Evolutionary conservation across 208 protist species (phyloP), one percentile per base, ranked within the genome.

Genomic region (Herpetomonas tarakana): DNA sequence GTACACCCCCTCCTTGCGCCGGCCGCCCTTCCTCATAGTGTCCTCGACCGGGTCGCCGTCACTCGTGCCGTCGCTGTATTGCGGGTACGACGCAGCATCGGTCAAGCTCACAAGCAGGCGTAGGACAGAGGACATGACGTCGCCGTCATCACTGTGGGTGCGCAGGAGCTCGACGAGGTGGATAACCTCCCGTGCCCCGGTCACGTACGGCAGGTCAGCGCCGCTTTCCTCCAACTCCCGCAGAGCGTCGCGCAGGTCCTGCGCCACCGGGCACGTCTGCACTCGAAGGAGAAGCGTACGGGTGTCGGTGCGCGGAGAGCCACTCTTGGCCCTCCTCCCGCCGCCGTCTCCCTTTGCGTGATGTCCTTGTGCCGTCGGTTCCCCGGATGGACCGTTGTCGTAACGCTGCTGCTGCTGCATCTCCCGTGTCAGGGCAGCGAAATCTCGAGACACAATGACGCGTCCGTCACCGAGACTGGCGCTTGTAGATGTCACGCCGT

Each of bases 191-290:
- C 64, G 59, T 3, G 77, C 60, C 26, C 58, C 67, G 31, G 90
- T 68, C 0, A 73, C 76, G 62, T 78, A 82, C 3, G 81, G 80
- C 9, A 93, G 74, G 27, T 88, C 81, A 1, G 65, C 26, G 30
- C 71, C 77, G 14, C 50, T 57, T 22, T 71, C 51, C 52, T 78
- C 38, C 3, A 94, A 65, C 29, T 83, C 78, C 11, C 59, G 69
- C 41, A 92, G 59, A 6, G 88, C 83, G 22, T 94, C 84, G 45
- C 88, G 83, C 24, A 83, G 67, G 66, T 94, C 88, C 62, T 94
- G 88, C 25, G 76, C 65, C n/a, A 94, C 76, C 21, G 71, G 80
- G 68, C 88, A 94, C 1, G 80, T 83, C 30, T 90, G 61, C 21
- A 91, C 61, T 25, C 88, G 88, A 12, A 86, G 53, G n/a, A 94